These are phyloP conservation scores for Scutellaria galericulata DNA, from an alignment of 257 asterid genomes.

Conservation along the genomic window DNA sequence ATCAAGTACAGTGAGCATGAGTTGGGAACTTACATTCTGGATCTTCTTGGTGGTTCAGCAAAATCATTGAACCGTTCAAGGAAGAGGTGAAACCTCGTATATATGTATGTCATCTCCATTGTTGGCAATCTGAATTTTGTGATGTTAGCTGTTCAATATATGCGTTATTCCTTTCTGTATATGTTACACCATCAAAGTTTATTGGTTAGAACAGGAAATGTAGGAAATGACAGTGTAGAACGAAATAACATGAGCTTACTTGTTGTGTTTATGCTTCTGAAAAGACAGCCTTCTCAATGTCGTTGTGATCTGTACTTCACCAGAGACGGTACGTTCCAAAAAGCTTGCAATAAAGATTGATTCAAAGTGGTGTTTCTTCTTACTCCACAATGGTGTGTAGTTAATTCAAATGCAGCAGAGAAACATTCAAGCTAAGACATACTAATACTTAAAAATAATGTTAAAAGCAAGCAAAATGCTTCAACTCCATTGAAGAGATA, in stretches of 20 bases:
- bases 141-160: slow-evolving; percentile 25
- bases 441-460: neutral
- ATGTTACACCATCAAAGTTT: neutral
- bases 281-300: neutral
- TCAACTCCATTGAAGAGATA: neutral
- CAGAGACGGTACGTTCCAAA: too few species aligned
- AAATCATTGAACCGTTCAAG: slow-evolving; percentile 51
- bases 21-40: slow-evolving; percentile 55
- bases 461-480: slow-evolving; percentile 16
- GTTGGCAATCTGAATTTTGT: slow-evolving; percentile 27
- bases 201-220: neutral
- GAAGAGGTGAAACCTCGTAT: slow-evolving; percentile 45
- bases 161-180: slow-evolving; percentile 15
- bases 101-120: slow-evolving; percentile 12
- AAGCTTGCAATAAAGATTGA: too few species aligned
- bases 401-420: too few species aligned
- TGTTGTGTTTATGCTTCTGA: neutral
- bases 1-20: slow-evolving; percentile 69
- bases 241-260: slow-evolving; percentile 1
- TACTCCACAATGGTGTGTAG: too few species aligned
- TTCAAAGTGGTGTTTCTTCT: too few species aligned
- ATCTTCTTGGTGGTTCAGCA: slow-evolving; percentile 61
- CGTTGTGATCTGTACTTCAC: neutral
- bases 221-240: slow-evolving; percentile 12
- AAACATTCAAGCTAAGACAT: neutral